These are phyloP conservation scores for Salix dunnii DNA, from an alignment of 345 rosid species.

Conservation along the genomic window DNA sequence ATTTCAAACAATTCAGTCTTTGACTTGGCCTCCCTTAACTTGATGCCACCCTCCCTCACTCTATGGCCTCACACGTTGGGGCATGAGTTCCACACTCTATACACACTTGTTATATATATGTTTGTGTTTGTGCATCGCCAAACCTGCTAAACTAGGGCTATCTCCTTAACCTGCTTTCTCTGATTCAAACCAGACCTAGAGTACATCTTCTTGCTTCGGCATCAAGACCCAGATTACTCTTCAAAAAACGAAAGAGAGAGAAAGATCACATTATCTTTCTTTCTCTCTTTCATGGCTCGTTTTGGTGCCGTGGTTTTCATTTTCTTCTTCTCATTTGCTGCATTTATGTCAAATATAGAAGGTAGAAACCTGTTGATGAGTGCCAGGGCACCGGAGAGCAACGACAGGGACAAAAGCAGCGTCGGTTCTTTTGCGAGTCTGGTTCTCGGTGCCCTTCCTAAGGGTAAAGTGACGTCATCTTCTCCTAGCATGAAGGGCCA, in stretches of 20 bases:
- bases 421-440: conserved; percentile 28
- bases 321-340: conserved; percentile 27
- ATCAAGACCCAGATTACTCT: conserved; percentile 12
- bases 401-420: neutral
- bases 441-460: conserved; percentile 53
- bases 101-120: neutral
- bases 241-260: no score
- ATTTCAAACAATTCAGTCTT: conserved; percentile 2
- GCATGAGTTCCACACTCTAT: neutral
- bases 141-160: neutral
- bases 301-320: conserved; percentile 21
- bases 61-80: conserved; percentile 1
- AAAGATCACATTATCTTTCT: neutral
- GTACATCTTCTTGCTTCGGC: neutral
- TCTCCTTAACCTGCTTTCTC: neutral
- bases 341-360: conserved; percentile 26
- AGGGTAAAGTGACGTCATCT: conserved; percentile 54
- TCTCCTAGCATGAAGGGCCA: conserved; percentile 70
- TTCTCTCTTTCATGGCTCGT: conserved; percentile 46
- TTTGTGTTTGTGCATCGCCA: neutral
- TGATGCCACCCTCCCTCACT: conserved; percentile 14
- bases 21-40: conserved; percentile 27
- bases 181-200: conserved; percentile 9
- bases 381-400: conserved; percentile 3
- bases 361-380: conserved; percentile 44